phyloP scores from a whole-genome alignment of 345 rosid genomes.

The Citrus sp. region DNA sequence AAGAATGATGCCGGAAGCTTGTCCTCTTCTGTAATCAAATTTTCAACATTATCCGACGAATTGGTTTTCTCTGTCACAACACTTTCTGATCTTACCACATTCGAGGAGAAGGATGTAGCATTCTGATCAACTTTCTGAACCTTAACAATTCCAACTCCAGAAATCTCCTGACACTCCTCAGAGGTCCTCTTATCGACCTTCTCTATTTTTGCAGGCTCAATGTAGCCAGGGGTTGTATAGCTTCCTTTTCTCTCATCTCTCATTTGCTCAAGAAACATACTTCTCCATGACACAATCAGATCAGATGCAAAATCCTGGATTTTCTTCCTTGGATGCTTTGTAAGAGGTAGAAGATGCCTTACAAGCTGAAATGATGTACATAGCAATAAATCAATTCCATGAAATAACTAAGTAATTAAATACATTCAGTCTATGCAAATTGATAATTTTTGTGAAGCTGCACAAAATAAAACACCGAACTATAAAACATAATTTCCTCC shows the following conservation, averaged over 20 bases:
- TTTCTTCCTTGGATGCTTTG: slow-evolving; percentile 46
- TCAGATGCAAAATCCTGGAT: slow-evolving; percentile 32
- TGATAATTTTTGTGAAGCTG: background rate
- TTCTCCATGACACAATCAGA: slow-evolving; percentile 43
- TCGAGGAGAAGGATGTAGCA: background rate
- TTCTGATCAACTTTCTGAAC: background rate
- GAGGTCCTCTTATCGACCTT: background rate
- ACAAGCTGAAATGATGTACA: slow-evolving; percentile 29
- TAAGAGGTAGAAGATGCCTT: slow-evolving; percentile 41
- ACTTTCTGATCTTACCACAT: background rate
- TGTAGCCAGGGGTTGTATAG: background rate
- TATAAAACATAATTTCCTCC: background rate
- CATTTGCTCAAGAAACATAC: slow-evolving; percentile 39
- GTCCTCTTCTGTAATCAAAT: background rate
- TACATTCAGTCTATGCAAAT: background rate
- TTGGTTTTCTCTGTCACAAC: background rate
- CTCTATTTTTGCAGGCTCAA: background rate
- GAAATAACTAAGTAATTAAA: background rate
- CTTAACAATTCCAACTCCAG: background rate
- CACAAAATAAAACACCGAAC: background rate
- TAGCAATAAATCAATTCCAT: background rate
- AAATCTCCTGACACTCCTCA: background rate
- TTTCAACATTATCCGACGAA: background rate
- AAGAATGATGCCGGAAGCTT: background rate
- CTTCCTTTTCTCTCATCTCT: slow-evolving; percentile 28